Evolutionary conservation across 2,329 filamentous ascomycete species (phyloP).

Genomic region (Cordyceps cateniannulata): DNA sequence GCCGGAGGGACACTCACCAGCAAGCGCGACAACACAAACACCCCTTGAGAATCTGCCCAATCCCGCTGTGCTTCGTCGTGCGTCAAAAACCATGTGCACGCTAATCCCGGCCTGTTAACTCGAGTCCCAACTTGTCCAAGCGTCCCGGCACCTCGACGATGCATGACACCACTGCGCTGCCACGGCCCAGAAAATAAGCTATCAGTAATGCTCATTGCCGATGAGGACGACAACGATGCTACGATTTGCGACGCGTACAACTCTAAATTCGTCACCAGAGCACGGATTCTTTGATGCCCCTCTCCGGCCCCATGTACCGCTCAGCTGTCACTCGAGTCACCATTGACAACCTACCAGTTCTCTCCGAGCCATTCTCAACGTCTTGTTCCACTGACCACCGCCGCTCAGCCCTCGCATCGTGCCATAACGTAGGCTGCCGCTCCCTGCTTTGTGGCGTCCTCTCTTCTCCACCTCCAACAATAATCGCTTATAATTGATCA

Average conservation of each 20-base stretch:
- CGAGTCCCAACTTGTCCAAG: neutral
- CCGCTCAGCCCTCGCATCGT: neutral
- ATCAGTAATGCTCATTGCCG: neutral
- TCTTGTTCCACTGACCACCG: neutral
- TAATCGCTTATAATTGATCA: neutral
- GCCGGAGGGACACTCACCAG: neutral
- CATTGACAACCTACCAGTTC: neutral
- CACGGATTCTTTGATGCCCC: neutral
- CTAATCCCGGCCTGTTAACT: neutral
- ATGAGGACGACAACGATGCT: neutral
- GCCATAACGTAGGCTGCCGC: neutral
- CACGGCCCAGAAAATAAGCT: neutral
- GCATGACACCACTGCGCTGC: neutral
- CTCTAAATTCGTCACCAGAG: neutral
- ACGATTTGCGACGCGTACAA: neutral
- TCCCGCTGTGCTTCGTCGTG: neutral
- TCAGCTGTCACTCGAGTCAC: neutral
- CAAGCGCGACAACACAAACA: neutral
- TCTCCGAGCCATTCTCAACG: neutral
- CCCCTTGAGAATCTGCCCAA: neutral
- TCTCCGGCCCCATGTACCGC: neutral
- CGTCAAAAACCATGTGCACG: neutral
- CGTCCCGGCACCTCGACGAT: neutral
- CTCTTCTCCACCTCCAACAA: neutral
- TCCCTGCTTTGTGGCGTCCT: neutral